phyloP scores from a whole-genome alignment of 2,329 filamentous ascomycete genomes.

The Fusarium goolgardi region DNA sequence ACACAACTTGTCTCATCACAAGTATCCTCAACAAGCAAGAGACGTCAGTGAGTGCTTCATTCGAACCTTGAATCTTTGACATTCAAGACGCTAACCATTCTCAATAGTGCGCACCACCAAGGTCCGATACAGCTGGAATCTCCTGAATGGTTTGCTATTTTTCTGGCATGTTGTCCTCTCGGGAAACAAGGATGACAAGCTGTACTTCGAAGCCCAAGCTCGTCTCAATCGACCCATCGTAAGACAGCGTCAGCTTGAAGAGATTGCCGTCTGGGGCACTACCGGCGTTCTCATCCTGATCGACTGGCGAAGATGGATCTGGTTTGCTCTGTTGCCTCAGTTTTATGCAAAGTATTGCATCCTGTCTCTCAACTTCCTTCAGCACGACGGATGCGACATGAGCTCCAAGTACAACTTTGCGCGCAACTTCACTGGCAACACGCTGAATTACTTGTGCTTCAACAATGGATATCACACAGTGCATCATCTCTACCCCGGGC shows the following conservation, averaged over 20 bases:
- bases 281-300: constrained; percentile 7
- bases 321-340: constrained; percentile 17
- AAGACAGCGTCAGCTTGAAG: constrained; percentile 13
- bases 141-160: constrained; percentile 15
- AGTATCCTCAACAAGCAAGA: constrained; percentile 26
- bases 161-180: constrained; percentile 26
- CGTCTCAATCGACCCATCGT: constrained; percentile 23
- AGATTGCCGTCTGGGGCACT: constrained; percentile 20
- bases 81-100: neutral
- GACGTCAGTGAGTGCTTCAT: constrained; percentile 23
- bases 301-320: constrained; percentile 27
- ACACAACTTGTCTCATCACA: constrained; percentile 28
- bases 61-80: neutral
- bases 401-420: constrained; percentile 29
- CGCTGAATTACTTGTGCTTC: constrained; percentile 19
- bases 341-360: constrained; percentile 30
- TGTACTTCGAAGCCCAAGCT: constrained; percentile 21
- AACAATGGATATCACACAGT: constrained; percentile 29
- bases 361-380: constrained; percentile 17
- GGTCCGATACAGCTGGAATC: constrained; percentile 30
- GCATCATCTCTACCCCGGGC: constrained; percentile 16
- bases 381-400: constrained; percentile 29
- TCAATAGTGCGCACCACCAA: constrained; percentile 24
- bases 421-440: constrained; percentile 12
- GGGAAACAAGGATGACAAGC: constrained; percentile 19